Evolutionary conservation across 2,329 filamentous ascomycete genomes (phyloP).

Genomic region (Talaromyces sp.): DNA sequence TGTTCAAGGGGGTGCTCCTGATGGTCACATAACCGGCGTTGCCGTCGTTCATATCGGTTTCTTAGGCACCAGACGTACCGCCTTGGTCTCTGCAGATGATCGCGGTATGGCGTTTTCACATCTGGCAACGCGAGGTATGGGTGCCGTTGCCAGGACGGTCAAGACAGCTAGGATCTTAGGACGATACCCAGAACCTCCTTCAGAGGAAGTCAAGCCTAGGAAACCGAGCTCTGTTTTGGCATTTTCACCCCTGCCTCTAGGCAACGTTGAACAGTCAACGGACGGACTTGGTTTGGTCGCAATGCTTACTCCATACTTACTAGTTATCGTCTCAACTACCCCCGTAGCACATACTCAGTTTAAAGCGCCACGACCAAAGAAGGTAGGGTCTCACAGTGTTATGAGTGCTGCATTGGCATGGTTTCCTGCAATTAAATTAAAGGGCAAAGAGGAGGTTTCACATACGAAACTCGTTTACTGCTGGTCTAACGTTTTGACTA

Average conservation of each 20-base stretch:
- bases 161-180: constrained; percentile 88
- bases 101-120: constrained; percentile 98
- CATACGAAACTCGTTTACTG: constrained; percentile 89
- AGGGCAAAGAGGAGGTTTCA: constrained; percentile 63
- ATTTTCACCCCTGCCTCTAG: constrained; percentile 82
- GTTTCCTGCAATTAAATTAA: constrained; percentile 94
- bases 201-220: constrained; percentile 59
- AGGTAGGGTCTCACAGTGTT: constrained; percentile 80
- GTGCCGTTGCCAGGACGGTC: constrained; percentile 75
- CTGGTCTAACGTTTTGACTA: constrained; percentile 96
- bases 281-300: constrained; percentile 87
- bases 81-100: constrained; percentile 90
- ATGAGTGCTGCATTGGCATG: constrained; percentile 93
- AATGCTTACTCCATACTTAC: constrained; percentile 88
- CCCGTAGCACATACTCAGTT: constrained; percentile 94
- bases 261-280: constrained; percentile 86
- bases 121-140: constrained; percentile 83
- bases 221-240: constrained; percentile 94
- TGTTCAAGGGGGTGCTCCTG: constrained; percentile 57
- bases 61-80: constrained; percentile 85
- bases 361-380: constrained; percentile 85
- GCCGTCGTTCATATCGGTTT: constrained; percentile 90
- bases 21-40: constrained; percentile 76
- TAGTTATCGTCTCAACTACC: constrained; percentile 96
- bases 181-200: constrained; percentile 69